Evolutionary conservation across 2,329 filamentous ascomycete species (phyloP).

Genomic region (Cercospora sp.): DNA sequence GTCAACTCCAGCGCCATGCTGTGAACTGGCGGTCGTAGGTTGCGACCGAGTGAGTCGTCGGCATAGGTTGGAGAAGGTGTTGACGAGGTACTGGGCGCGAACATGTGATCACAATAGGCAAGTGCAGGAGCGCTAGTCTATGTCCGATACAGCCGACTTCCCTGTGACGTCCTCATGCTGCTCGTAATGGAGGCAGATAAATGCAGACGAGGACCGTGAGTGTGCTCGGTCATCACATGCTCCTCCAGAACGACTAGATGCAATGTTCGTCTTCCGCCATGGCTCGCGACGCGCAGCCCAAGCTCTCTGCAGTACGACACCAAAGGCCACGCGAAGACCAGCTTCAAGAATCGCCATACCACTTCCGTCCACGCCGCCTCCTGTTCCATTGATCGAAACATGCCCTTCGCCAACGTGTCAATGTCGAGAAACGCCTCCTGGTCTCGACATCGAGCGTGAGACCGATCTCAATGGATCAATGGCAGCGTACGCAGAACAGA

Average conservation of each 20-base stretch:
- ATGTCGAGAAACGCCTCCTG: slow-evolving; percentile 66
- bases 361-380: slow-evolving; percentile 29
- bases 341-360: slow-evolving; percentile 39
- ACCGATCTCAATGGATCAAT: slow-evolving; percentile 74
- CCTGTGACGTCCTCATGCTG: not conserved
- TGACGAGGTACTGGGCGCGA: not conserved
- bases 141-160: not conserved
- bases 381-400: slow-evolving; percentile 51
- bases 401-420: slow-evolving; percentile 77
- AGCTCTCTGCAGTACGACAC: not conserved
- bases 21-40: not conserved
- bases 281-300: slow-evolving; percentile 24
- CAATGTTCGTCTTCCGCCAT: slow-evolving; percentile 33
- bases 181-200: not conserved
- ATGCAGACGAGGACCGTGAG: not conserved
- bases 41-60: not conserved
- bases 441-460: slow-evolving; percentile 72
- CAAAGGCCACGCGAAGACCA: slow-evolving; percentile 7
- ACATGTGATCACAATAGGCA: not conserved
- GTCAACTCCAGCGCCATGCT: slow-evolving; percentile 35
- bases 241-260: not conserved
- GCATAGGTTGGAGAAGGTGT: not conserved
- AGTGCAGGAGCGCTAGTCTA: not conserved
- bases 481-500: slow-evolving; percentile 74
- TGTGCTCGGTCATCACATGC: not conserved